phyloP scores from a whole-genome alignment of 148 eudicot species.

The Chenopodium album region DNA sequence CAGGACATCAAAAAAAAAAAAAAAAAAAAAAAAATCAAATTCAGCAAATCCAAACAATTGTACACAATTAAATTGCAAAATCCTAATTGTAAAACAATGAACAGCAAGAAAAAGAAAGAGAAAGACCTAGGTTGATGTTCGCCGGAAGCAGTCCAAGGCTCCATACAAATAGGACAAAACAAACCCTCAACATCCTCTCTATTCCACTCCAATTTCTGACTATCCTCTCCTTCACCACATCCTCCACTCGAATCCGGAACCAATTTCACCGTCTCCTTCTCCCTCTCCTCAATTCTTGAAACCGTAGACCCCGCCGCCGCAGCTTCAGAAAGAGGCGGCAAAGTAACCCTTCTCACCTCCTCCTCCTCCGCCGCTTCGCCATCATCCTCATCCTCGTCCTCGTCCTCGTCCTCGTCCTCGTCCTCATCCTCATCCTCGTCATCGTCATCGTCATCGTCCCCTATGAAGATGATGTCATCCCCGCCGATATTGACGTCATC shows the following conservation, averaged over 20 bases:
- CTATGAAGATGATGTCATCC: background rate
- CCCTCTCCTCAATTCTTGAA: conserved; percentile 12
- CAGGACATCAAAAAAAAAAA: background rate
- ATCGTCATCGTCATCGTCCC: too few relatives aligned
- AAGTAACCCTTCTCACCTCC: background rate
- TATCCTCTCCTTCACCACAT: conserved; percentile 1
- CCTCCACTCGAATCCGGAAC: conserved; percentile 7
- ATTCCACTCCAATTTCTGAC: conserved; percentile 24
- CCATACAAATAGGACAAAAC: conserved; percentile 77
- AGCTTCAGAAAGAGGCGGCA: background rate
- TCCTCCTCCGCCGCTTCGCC: conserved; percentile 26
- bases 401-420: conserved; percentile 1
- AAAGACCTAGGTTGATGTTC: conserved; percentile 67
- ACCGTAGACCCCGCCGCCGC: background rate
- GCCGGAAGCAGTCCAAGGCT: conserved; percentile 63
- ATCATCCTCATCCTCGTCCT: conserved; percentile 13
- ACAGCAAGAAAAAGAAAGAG: background rate
- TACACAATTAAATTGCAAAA: background rate
- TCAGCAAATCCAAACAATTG: background rate
- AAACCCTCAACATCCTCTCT: conserved; percentile 60
- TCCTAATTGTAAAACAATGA: background rate
- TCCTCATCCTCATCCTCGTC: background rate
- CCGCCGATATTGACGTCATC: background rate
- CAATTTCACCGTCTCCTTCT: background rate
- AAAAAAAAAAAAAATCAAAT: background rate